A percentile compares a stretch with the other conserved stretches of the same genome.
These are phyloP conservation scores for Sporodiniella umbellata DNA, from an alignment of 371 early-diverging fungal genomes.

Conservation along the genomic window DNA sequence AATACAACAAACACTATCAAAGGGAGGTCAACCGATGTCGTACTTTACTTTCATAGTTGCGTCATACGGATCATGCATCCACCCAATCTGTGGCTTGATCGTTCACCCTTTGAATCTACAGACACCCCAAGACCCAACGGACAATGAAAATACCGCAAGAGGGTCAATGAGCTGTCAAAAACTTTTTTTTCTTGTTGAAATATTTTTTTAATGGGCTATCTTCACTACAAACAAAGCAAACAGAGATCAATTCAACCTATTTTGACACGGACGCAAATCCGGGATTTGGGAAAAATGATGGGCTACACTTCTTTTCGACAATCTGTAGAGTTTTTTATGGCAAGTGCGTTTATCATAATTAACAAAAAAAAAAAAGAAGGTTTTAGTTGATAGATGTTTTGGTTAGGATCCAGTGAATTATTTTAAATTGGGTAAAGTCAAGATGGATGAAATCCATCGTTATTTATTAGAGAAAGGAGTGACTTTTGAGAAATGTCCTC, in stretches of 20 bases:
- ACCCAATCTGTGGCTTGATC: no score
- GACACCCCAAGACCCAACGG: no score
- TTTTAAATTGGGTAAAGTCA: conserved; percentile 19
- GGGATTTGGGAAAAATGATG: conserved; percentile 23
- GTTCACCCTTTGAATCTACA: no score
- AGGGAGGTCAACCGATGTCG: no score
- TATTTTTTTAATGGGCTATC: not conserved
- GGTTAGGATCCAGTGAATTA: conserved; percentile 22
- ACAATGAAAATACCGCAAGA: no score
- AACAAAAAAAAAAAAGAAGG: not conserved
- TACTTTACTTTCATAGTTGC: no score
- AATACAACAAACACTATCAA: no score
- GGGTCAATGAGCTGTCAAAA: not conserved
- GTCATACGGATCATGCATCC: no score
- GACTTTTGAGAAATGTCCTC: conserved; percentile 17
- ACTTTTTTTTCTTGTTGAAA: not conserved
- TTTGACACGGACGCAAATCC: conserved; percentile 24
- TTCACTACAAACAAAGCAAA: conserved; percentile 11
- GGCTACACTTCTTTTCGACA: conserved; percentile 19
- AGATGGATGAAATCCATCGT: conserved; percentile 18
- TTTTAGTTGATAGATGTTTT: not conserved
- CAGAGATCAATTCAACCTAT: conserved; percentile 23
- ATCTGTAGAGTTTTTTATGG: conserved; percentile 30
- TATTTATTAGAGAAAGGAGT: conserved; percentile 19
- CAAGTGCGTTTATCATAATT: not conserved